Conservation (phyloP, 768 basidiomycete genomes). For the Trametes cinnabarina region DNA sequence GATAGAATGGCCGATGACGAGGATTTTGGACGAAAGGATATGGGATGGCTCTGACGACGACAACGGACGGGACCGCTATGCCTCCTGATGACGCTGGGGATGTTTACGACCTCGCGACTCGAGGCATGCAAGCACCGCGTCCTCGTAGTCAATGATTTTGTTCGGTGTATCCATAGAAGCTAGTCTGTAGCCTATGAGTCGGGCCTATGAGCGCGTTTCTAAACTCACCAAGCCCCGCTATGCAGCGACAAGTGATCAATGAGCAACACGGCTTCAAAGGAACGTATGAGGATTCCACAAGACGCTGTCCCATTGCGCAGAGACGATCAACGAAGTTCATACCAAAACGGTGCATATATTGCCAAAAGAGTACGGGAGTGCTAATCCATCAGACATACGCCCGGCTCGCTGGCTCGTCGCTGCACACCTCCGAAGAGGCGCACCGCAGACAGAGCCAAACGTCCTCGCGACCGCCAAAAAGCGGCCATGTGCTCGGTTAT, state of each 20-base stretch:
- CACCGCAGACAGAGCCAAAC: constrained; percentile 29
- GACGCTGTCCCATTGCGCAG: too few relatives aligned
- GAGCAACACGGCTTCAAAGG: too few relatives aligned
- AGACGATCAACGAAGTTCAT: too few relatives aligned
- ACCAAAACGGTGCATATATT: too few relatives aligned
- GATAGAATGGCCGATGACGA: neutral
- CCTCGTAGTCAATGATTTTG: too few relatives aligned
- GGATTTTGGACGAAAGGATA: neutral
- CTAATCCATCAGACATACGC: constrained; percentile 42
- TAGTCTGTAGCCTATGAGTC: neutral
- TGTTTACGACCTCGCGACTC: neutral
- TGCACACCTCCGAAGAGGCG: constrained; percentile 24
- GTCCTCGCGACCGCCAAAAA: constrained; percentile 33
- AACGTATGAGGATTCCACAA: too few relatives aligned
- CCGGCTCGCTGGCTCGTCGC: constrained; percentile 35
- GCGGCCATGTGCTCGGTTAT: constrained; percentile 36
- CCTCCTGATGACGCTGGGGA: too few relatives aligned
- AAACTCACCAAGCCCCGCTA: too few relatives aligned
- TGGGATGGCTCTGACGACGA: neutral
- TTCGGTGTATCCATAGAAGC: neutral
- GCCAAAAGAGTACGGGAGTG: neutral
- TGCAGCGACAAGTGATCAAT: too few relatives aligned
- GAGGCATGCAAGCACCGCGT: neutral
- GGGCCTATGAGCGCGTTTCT: neutral
- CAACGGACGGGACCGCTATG: too few relatives aligned